Evolutionary conservation across 306 rosid species (phyloP).

Genomic region (Chamaecrista fasciculata): DNA sequence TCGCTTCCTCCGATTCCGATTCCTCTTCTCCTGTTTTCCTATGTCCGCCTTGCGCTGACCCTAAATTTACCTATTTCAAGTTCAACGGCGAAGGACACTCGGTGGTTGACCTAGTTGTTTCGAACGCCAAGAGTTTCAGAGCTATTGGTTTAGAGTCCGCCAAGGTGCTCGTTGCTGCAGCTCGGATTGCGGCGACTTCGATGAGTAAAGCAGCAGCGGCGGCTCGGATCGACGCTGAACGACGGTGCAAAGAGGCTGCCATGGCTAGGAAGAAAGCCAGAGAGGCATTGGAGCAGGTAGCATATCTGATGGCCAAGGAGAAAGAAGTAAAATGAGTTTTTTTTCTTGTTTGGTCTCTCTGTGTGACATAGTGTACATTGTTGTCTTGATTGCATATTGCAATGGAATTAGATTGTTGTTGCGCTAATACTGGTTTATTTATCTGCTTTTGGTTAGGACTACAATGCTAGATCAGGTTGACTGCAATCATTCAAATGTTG

Average conservation of each 20-base stretch:
- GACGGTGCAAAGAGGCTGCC: constrained; percentile 48
- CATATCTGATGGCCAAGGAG: constrained; percentile 33
- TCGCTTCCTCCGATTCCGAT: constrained; percentile 12
- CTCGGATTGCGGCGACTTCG: constrained; percentile 48
- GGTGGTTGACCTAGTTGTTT: not conserved
- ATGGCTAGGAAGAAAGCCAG: constrained; percentile 55
- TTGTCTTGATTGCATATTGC: constrained; percentile 20
- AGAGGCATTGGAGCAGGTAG: constrained; percentile 54
- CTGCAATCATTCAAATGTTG: constrained; percentile 21
- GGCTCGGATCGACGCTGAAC: constrained; percentile 51
- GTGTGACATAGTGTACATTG: constrained; percentile 17
- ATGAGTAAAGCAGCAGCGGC: constrained; percentile 45
- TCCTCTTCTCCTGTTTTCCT: constrained; percentile 31
- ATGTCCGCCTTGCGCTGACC: constrained; percentile 53
- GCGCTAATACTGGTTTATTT: constrained; percentile 16
- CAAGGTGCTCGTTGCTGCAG: constrained; percentile 47
- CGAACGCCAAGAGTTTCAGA: not conserved
- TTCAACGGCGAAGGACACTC: not conserved
- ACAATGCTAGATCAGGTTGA: constrained; percentile 16
- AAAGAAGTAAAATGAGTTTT: constrained; percentile 6
- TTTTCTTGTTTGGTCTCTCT: no score
- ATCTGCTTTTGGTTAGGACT: constrained; percentile 22
- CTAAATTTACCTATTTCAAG: constrained; percentile 45
- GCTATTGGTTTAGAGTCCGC: constrained; percentile 27
- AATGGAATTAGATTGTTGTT: constrained; percentile 25